Base-by-base conservation (phyloP, 1,284 basidiomycete genomes). In the Heterobasidion irregulare region DNA sequence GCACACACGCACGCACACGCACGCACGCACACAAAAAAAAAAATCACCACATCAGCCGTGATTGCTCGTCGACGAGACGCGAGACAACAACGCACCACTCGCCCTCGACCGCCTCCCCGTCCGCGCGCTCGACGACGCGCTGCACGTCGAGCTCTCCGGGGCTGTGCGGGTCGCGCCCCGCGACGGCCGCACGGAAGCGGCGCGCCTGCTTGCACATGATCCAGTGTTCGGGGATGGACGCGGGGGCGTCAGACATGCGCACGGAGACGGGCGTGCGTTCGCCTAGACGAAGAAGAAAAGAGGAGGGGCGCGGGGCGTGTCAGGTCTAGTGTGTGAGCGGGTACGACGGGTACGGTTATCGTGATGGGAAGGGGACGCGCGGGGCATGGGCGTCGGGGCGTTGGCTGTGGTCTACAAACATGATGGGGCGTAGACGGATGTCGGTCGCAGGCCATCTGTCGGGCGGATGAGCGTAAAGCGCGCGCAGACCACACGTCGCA, bases 261-360 rank as follows among this genome's bases (percentile, higher is more conserved):
- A 83, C 73, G 15, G 80, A 80, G 10, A 89, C 86, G 0, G 87
- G 87, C 1, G 86, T 82, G 35, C 87, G 79, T 70, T 89, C 87
- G 26, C 86, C 87, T 86, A 54, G 26, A 26, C 26, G 5, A 26
- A 26, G 26, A 26, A 26, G 26, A 26, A 26, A 26, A 26, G 26
- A 26, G 26, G 26, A 26, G 26, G 26, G 26, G 2, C 26, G 26
- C 26, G 26, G 1, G 0, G 26, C 26, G 26, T 3, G 26, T 26
- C 26, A 26, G 26, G 34, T 8, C 26, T 7, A 7, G 41, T 19
- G 49, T 47, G 32, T 48, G 26, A 41, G 35, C 50, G 13, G 18
- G 48, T 44, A 44, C 13, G 12, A 34, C 32, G 46, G 8, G 10
- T n/a, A n/a, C n/a, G n/a, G n/a, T n/a, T n/a, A n/a, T n/a, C n/a